Conservation (phyloP, 768 basidiomycete genomes). For the Russula vinacea region DNA sequence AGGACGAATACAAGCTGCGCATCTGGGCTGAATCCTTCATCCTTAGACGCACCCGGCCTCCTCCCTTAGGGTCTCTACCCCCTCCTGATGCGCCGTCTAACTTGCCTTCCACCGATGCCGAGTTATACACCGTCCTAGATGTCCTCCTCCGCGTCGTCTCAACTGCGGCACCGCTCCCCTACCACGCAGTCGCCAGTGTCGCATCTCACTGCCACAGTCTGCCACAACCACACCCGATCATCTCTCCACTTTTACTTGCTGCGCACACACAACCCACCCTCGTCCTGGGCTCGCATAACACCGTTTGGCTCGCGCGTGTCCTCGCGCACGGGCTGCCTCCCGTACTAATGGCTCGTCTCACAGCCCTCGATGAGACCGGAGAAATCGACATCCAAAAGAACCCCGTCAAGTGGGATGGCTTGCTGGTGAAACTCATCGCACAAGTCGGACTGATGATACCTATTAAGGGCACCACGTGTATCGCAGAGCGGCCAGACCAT, state of each 20-base stretch:
- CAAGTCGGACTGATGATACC: constrained; percentile 42
- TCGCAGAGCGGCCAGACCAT: not conserved
- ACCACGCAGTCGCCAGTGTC: constrained; percentile 29
- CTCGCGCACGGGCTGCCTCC: constrained; percentile 39
- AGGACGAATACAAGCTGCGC: constrained; percentile 31
- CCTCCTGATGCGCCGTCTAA: not conserved
- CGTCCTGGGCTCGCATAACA: constrained; percentile 35
- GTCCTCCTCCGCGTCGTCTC: constrained; percentile 38
- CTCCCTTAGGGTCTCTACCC: not conserved
- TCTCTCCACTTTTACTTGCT: constrained; percentile 38
- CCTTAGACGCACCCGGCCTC: constrained; percentile 20
- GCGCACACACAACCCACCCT: constrained; percentile 28
- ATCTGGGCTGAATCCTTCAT: constrained; percentile 34
- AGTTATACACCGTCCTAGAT: constrained; percentile 32
- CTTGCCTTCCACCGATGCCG: constrained; percentile 12
- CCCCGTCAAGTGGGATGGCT: constrained; percentile 36
- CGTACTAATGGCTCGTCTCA: constrained; percentile 30
- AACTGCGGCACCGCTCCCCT: constrained; percentile 37
- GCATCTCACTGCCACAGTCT: not conserved
- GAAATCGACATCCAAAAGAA: constrained; percentile 28
- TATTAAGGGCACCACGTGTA: not conserved
- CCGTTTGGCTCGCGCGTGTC: constrained; percentile 38
- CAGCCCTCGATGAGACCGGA: constrained; percentile 32
- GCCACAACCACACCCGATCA: constrained; percentile 31
- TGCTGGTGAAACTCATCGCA: constrained; percentile 43